phyloP scores from a whole-genome alignment of 306 rosid genomes.

The Myrica gale region DNA sequence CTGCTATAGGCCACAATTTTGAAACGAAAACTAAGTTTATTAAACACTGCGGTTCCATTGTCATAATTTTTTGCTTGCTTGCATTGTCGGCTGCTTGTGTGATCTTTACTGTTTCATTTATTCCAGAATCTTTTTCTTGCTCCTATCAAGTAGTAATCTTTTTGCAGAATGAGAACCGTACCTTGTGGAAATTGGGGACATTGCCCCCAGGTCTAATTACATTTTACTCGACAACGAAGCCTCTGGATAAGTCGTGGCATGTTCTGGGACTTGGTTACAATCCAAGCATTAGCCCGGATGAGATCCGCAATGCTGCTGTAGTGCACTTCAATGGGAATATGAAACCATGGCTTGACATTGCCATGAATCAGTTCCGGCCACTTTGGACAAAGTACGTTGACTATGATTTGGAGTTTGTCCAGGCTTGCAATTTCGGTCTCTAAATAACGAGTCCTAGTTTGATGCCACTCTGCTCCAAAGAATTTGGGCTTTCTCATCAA shows the following conservation, averaged over 20 bases:
- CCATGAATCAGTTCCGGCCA: conserved; percentile 73
- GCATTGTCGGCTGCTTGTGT: background rate
- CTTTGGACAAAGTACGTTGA: conserved; percentile 86
- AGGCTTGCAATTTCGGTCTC: conserved; percentile 81
- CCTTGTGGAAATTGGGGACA: conserved; percentile 81
- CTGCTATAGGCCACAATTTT: conserved; percentile 19
- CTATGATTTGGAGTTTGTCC: conserved; percentile 70
- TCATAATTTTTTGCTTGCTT: conserved; percentile 12
- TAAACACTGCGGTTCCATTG: conserved; percentile 11
- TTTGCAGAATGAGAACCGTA: conserved; percentile 77
- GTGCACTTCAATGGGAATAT: conserved; percentile 85
- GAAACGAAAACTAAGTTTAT: conserved; percentile 12
- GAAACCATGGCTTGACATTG: conserved; percentile 95
- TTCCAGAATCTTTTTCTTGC: background rate
- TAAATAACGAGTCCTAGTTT: conserved; percentile 20
- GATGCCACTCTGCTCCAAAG: conserved; percentile 15
- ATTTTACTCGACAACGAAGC: conserved; percentile 74
- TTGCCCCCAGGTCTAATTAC: conserved; percentile 84
- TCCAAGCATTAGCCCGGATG: conserved; percentile 81
- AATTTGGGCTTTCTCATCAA: conserved; percentile 29
- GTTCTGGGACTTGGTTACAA: conserved; percentile 86
- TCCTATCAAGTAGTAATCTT: conserved; percentile 13
- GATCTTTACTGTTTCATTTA: background rate
- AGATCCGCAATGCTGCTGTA: conserved; percentile 77
- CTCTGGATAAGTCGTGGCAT: conserved; percentile 86